These are phyloP conservation scores for Neoarthrinium moseri DNA, from an alignment of 2,329 filamentous ascomycete species.

Conservation along the genomic window DNA sequence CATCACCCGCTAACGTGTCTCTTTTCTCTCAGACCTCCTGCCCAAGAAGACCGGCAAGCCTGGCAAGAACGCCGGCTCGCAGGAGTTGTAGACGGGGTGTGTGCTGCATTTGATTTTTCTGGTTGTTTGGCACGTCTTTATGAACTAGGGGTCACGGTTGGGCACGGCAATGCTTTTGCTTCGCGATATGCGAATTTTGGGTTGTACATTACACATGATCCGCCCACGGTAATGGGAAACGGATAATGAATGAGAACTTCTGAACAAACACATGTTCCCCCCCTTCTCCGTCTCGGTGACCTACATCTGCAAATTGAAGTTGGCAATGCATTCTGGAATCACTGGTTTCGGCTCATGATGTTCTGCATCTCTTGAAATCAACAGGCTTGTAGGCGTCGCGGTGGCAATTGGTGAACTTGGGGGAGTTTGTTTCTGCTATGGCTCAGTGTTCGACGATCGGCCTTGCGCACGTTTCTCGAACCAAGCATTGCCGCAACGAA, in stretches of 20 bases:
- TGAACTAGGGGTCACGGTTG: conserved; percentile 79
- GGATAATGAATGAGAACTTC: conserved; percentile 63
- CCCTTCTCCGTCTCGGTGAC: background rate
- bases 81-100: conserved; percentile 76
- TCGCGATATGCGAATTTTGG: conserved; percentile 45
- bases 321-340: too few species aligned
- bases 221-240: conserved; percentile 52
- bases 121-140: conserved; percentile 70
- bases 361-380: background rate
- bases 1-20: conserved; percentile 34
- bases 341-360: background rate
- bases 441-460: too few species aligned
- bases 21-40: conserved; percentile 70
- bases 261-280: conserved; percentile 31
- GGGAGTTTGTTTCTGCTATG: too few species aligned
- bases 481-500: too few species aligned
- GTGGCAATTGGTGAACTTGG: background rate
- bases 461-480: too few species aligned
- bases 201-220: conserved; percentile 68
- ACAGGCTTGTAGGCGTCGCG: background rate
- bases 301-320: too few species aligned
- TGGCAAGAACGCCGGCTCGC: conserved; percentile 80
- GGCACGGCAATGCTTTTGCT: conserved; percentile 61
- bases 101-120: conserved; percentile 56
- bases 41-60: conserved; percentile 99